A percentile compares a stretch with the other conserved stretches of the same genome.
Conservation (phyloP, 345 rosid species). For the Abelmoschus esculentus region DNA sequence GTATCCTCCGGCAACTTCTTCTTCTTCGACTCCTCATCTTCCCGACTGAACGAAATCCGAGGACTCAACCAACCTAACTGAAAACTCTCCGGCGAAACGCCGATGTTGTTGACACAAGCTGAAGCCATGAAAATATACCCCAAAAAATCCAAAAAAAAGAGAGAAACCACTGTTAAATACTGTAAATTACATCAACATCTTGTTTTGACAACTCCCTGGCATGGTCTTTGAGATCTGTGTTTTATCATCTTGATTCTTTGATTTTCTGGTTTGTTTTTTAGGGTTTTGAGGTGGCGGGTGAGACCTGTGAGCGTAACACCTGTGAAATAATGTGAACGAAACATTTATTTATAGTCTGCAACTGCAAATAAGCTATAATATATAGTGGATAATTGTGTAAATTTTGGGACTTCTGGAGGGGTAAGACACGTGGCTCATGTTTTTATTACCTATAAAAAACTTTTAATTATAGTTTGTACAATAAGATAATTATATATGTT, state of each 20-base stretch:
- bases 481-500: no score
- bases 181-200: not conserved
- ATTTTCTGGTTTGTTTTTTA: not conserved
- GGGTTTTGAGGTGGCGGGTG: not conserved
- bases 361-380: not conserved
- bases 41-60: conserved; percentile 46
- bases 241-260: not conserved
- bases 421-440: not conserved
- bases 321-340: not conserved
- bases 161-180: not conserved
- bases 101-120: conserved; percentile 66
- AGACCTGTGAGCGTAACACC: not conserved
- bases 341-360: conserved; percentile 4
- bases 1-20: not conserved
- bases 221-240: not conserved
- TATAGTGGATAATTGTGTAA: not conserved
- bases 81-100: conserved; percentile 44
- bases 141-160: no score
- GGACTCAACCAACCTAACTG: conserved; percentile 68
- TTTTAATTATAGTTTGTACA: no score
- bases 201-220: not conserved
- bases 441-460: not conserved
- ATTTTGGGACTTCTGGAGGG: not conserved
- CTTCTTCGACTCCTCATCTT: conserved; percentile 24
- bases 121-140: conserved; percentile 50